Evolutionary conservation across 768 basidiomycete genomes (phyloP).

Genomic region (Collybia sordida): DNA sequence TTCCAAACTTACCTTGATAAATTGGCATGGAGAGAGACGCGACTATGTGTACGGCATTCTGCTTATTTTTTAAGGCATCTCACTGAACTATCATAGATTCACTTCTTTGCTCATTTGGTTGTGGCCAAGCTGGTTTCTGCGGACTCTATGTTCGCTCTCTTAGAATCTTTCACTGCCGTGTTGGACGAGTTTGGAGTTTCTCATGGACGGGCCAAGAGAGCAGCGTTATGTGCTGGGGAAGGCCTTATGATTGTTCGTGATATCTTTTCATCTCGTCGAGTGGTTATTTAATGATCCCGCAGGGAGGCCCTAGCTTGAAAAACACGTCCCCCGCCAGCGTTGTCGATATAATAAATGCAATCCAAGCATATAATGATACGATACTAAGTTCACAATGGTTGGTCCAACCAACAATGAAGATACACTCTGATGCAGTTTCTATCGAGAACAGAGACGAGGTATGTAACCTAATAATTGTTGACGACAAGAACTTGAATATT

Average conservation of each 20-base stretch:
- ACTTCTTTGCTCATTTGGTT: slow-evolving; percentile 89
- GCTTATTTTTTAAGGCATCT: background rate
- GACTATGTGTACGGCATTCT: slow-evolving; percentile 74
- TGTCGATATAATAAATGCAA: slow-evolving; percentile 65
- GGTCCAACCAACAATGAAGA: slow-evolving; percentile 58
- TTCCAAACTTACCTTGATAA: slow-evolving; percentile 90
- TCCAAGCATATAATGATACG: slow-evolving; percentile 71
- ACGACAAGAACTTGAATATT: no score
- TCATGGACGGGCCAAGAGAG: slow-evolving; percentile 78
- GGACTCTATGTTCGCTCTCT: slow-evolving; percentile 76
- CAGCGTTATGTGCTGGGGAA: slow-evolving; percentile 79
- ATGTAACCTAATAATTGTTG: slow-evolving; percentile 1
- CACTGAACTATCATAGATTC: slow-evolving; percentile 54
- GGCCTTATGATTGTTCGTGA: slow-evolving; percentile 68
- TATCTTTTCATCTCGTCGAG: background rate
- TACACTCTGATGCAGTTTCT: slow-evolving; percentile 43
- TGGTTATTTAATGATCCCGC: slow-evolving; percentile 4
- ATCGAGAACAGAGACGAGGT: slow-evolving; percentile 67
- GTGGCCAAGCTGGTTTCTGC: slow-evolving; percentile 72
- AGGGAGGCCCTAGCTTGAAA: slow-evolving; percentile 74
- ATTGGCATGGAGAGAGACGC: slow-evolving; percentile 86
- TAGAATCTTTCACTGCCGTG: slow-evolving; percentile 83
- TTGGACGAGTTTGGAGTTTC: slow-evolving; percentile 90
- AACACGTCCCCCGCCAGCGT: slow-evolving; percentile 57
- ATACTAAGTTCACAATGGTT: slow-evolving; percentile 57